Base-by-base conservation (phyloP, 108 stramenopile species). In the Parmales sp. region DNA sequence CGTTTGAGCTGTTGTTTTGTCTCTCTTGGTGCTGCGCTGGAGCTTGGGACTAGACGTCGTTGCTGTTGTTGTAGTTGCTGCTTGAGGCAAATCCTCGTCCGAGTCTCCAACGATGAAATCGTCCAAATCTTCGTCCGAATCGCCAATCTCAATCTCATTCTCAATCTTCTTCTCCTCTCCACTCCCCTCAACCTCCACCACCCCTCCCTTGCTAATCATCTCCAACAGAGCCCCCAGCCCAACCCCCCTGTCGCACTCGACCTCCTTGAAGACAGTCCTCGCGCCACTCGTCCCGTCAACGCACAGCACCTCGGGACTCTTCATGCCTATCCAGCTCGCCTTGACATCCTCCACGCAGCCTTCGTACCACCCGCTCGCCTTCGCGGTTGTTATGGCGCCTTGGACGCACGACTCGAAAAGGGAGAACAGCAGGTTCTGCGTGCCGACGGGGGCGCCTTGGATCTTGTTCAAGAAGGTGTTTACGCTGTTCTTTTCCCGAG, bases 291-390 rank as follows among this genome's bases (percentile, higher is more conserved):
- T 68, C 1, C 65, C 68, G 71, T 84, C 82, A 2, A 69, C 68
- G 11, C 78, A 82, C 5, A 88, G 65, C 9, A 67, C 39, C 43
- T 72, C 73, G 22, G 39, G 46, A 28, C 70, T 64, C 26, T 69
- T 74, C 6, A 80, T 39, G 34, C 71, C 64, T 39, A 82, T 73
- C n/a, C 64, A 51, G 18, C 77, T 74, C 8, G 85, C 87, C 38
- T 54, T 51, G n/a, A 88, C 50, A 65, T 86, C 83, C 65, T 82
- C 84, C 20, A 84, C 83, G 26, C 77, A 78, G 19, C 83, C 85
- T 45, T 86, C 87, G 63, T 74, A 86, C 38, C 83, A 79, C 5
- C 87, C 87, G 0, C 77, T 80, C 16, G 73, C 49, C 65, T 84
- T 84, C 9, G 87, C 83, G 19, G 74, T 78, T 7, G 65, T 39